Evolutionary conservation across 805 yeast genomes (phyloP), one percentile per base, ranked within the genome.

Genomic region (Hermanozyma aechmeae): DNA sequence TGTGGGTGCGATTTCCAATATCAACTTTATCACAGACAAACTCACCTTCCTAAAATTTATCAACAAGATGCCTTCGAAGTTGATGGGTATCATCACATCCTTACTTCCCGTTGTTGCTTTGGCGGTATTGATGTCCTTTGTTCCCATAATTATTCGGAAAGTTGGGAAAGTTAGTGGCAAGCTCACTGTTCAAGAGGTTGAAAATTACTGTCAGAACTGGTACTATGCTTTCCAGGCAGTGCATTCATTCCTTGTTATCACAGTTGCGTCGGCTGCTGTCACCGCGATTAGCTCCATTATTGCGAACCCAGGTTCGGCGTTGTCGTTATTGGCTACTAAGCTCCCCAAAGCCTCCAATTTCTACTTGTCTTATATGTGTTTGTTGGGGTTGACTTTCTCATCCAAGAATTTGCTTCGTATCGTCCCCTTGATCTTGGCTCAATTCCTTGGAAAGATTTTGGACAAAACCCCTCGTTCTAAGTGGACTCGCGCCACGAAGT

Each of bases 261-360:
- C 97, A 4, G 50, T 81, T 31, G 68, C 95, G 7, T 85, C 96
- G 12, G 73, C 96, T 27, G 74, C 95, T 11, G 55, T 81, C 3
- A 76, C 93, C 6, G 72, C 85, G 3, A 82, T 81, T 6, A 65
- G 79, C n/a, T 63, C 73, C 13, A 77, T 87, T 43, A 67, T 81
- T 14, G 41, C 63, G 3, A 58, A 79, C 26, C 45, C 45, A 8
- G 33, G 61, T 2, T 45, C 60, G 15, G 95, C 93, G n/a, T 71
- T 85, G 80, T 54, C 65, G 7, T 56, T 87, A 35, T 65, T 89
- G 43, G 80, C 93, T 6, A 54, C 61, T 25, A 79, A 85, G 37
- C 64, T 89, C 40, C 98, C 98, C 33, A 80, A 78, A 43, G 81
- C 97, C 11, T 75, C 95, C 12, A 89, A 87, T 58, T 89, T 89